phyloP scores from a whole-genome alignment of 768 basidiomycete species.

The Lactarius pseudohatsudake region DNA sequence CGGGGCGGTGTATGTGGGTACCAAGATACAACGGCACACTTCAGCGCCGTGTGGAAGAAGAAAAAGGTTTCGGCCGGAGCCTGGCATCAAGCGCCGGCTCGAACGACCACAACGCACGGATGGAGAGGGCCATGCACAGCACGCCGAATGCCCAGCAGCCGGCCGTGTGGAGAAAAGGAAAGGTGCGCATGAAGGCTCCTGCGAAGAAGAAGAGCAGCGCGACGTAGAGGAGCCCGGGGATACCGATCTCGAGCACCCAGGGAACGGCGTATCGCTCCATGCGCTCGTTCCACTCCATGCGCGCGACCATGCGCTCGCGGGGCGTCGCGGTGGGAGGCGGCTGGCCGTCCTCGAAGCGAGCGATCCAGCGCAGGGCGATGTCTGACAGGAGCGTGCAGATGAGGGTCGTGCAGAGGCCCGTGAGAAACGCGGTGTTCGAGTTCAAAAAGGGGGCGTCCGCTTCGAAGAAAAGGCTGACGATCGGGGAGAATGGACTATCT shows the following conservation, averaged over 20 bases:
- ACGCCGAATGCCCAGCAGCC: not conserved
- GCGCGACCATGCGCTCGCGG: conserved; percentile 20
- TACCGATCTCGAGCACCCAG: conserved; percentile 19
- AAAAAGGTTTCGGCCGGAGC: conserved; percentile 14
- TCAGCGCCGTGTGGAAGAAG: conserved; percentile 5
- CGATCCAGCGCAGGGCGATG: conserved; percentile 21
- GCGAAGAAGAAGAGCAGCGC: conserved; percentile 11
- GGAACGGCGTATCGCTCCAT: conserved; percentile 16
- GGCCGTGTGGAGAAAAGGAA: not conserved
- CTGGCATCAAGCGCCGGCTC: conserved; percentile 19
- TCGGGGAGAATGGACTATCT: conserved; percentile 12
- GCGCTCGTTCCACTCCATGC: conserved; percentile 23
- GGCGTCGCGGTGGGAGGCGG: conserved; percentile 1
- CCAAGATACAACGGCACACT: too few relatives aligned
- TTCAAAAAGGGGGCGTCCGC: conserved; percentile 7
- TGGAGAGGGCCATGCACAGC: not conserved
- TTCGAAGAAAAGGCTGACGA: conserved; percentile 24
- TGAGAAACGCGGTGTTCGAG: conserved; percentile 17
- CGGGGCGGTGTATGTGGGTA: not conserved
- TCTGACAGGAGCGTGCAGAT: conserved; percentile 19
- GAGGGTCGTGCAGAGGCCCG: conserved; percentile 19
- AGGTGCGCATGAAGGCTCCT: conserved; percentile 8
- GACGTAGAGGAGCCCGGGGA: conserved; percentile 15
- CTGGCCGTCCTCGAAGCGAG: conserved; percentile 7
- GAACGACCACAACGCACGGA: conserved; percentile 10